Evolutionary conservation across 1,284 basidiomycete genomes (phyloP), one percentile per base, ranked within the genome.

Genomic region (Ganoderma boninense): DNA sequence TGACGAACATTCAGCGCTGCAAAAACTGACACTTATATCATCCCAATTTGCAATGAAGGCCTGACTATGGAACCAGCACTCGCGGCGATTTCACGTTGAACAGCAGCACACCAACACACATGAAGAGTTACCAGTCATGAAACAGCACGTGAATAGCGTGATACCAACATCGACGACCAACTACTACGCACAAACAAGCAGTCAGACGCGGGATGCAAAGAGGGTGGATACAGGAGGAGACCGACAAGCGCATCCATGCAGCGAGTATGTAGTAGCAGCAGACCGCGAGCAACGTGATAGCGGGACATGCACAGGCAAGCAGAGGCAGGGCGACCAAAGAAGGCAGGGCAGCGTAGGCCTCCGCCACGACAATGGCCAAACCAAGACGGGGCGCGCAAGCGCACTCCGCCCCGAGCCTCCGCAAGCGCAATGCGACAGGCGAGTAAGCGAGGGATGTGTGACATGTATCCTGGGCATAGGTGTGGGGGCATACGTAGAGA

Each of bases 61-160:
- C 10, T 38, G 38, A 6, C 6, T 1, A 7, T 10, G 10, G 38
- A 38, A 38, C 38, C 38, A 38, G 10, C 38, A 38, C 38, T 38
- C 1, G 38, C 7, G 7, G 38, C 38, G 10, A 38, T 32, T 32
- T 32, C 29, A 32, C 29, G 29, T 32, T 32, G 29, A 16, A 5
- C 18, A 40, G 35, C 4, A 35, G n/a, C 57, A 40, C 29, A 32
- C 29, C 29, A 60, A 35, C 35, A 1, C 62, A 66, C 61, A 42
- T 38, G 7, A 43, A 44, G 4, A 1, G 44, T 35, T 61, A 49
- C 69, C 70, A 74, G 69, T 74, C 73, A 57, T 74, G 70, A 71
- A 59, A 74, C 65, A 67, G 64, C 65, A 69, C 73, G 69, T 74
- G 70, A 74, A 71, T 73, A 73, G 70, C 72, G 68, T 73, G 72